phyloP scores from a whole-genome alignment of 257 asterid species.

The Marsdenia floribunda region DNA sequence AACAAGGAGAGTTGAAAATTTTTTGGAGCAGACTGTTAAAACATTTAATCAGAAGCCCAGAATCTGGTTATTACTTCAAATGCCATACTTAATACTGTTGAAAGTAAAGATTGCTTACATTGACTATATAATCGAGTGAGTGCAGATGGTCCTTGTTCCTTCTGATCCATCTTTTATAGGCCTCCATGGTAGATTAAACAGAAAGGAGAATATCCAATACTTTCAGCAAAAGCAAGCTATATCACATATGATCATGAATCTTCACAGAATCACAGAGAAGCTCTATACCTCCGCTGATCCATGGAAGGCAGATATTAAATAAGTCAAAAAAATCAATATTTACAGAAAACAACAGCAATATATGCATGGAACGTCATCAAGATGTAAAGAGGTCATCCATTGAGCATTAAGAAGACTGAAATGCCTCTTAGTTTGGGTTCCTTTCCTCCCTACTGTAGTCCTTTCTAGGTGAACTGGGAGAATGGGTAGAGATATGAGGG shows the following conservation, averaged over 20 bases:
- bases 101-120: constrained; percentile 46
- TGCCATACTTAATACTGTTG: not conserved
- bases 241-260: constrained; percentile 44
- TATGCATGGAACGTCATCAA: not conserved
- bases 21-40: not conserved
- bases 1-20: not conserved
- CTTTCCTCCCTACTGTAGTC: not conserved
- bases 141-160: constrained; percentile 74
- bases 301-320: not conserved
- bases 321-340: not conserved
- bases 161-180: constrained; percentile 88
- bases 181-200: constrained; percentile 46
- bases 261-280: constrained; percentile 85
- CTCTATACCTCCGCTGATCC: constrained; percentile 79
- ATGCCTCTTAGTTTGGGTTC: not conserved
- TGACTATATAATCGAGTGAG: constrained; percentile 81
- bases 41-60: not conserved
- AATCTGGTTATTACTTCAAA: not conserved
- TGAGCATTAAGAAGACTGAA: not conserved
- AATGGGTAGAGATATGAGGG: not conserved
- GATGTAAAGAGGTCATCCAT: not conserved
- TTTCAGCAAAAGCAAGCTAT: not conserved
- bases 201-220: not conserved
- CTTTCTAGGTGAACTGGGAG: not conserved
- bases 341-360: not conserved